Evolutionary conservation across 345 rosid species (phyloP).

Genomic region (Ceriops zippeliana): DNA sequence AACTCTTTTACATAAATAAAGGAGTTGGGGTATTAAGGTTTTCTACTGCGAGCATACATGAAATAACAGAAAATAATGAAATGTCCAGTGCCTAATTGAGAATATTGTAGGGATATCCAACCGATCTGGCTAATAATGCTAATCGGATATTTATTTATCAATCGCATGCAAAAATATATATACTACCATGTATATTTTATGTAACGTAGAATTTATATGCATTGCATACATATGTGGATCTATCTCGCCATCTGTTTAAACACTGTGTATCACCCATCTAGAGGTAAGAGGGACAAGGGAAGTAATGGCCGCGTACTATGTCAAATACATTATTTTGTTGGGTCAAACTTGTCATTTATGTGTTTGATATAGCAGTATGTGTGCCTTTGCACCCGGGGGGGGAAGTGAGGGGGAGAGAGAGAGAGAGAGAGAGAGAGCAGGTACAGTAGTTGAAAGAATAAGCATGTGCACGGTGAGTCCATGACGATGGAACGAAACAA

Average conservation of each 20-base stretch:
- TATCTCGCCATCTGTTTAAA: too few relatives aligned
- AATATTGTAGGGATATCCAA: too few relatives aligned
- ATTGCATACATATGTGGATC: too few relatives aligned
- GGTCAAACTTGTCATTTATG: background rate
- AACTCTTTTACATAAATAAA: too few relatives aligned
- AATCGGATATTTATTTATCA: too few relatives aligned
- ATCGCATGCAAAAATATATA: background rate
- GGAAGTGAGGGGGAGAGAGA: slow-evolving; percentile 7
- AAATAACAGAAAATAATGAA: too few relatives aligned
- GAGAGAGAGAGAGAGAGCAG: slow-evolving; percentile 6
- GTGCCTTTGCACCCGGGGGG: background rate
- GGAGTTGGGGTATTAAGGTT: too few relatives aligned
- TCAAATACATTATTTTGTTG: background rate
- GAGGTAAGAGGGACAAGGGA: background rate
- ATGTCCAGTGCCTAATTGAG: too few relatives aligned
- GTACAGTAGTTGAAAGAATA: background rate
- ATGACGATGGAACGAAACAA: slow-evolving; percentile 15
- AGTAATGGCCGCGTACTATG: slow-evolving; percentile 1
- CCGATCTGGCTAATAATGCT: too few relatives aligned
- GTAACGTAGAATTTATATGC: too few relatives aligned
- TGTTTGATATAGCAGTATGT: background rate
- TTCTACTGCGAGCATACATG: too few relatives aligned
- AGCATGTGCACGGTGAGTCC: slow-evolving; percentile 3
- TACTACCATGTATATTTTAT: background rate
- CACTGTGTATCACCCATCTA: background rate